Percentiles rank a stretch among this genome's conserved stretches.
Evolutionary conservation across 2,329 filamentous ascomycete species (phyloP).

Genomic region (Akanthomyces dipterigenus): DNA sequence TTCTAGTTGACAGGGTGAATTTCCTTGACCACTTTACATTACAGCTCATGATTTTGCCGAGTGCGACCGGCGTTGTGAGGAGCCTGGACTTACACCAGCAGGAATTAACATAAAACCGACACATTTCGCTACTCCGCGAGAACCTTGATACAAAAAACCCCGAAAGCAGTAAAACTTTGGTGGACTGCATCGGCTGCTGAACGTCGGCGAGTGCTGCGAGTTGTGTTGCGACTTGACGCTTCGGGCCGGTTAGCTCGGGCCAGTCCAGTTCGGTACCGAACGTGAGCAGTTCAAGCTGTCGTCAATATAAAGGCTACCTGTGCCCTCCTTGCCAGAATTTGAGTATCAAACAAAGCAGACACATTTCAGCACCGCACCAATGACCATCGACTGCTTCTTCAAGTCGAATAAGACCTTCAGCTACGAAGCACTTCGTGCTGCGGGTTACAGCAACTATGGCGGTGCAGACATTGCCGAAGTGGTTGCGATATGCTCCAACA

Average conservation of each 20-base stretch:
- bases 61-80: no score
- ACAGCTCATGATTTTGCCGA: no score
- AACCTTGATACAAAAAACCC: no score
- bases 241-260: background rate
- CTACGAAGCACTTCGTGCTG: constrained; percentile 6
- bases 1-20: no score
- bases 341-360: background rate
- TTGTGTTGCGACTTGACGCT: background rate
- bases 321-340: background rate
- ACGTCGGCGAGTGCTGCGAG: no score
- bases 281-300: background rate
- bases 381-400: constrained; percentile 4
- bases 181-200: no score
- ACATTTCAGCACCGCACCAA: background rate
- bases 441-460: constrained; percentile 7
- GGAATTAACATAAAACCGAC: no score
- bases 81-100: no score
- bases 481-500: background rate
- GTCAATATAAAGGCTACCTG: background rate
- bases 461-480: constrained; percentile 7
- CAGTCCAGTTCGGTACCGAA: background rate
- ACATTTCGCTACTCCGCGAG: no score
- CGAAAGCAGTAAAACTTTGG: no score
- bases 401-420: constrained; percentile 3
- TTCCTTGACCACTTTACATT: no score